phyloP scores from a whole-genome alignment of 176 grass and related monocot species.

The Chrysopogon serrulatus region DNA sequence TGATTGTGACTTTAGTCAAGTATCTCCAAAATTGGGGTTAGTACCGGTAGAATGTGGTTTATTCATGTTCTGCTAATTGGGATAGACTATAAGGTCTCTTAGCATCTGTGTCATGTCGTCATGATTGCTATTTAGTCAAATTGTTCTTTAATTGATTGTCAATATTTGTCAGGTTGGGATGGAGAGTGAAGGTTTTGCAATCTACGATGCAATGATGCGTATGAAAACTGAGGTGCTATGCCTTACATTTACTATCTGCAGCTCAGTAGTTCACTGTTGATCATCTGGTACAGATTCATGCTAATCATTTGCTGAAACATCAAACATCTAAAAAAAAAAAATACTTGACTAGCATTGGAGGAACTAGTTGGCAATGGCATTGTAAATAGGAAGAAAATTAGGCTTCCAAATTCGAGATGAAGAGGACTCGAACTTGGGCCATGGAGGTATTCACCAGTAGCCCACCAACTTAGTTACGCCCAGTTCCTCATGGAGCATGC shows the following conservation, averaged over 20 bases:
- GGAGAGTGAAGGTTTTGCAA: slow-evolving; percentile 95
- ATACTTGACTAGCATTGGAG: not conserved
- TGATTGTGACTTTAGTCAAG: not conserved
- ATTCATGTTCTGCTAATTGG: not conserved
- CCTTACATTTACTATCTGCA: slow-evolving; percentile 3
- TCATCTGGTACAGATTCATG: not conserved
- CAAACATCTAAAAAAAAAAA: not conserved
- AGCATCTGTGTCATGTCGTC: not conserved
- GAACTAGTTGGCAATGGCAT: not conserved
- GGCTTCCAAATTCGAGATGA: not conserved
- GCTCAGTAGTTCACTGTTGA: slow-evolving; percentile 5
- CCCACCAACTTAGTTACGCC: not conserved
- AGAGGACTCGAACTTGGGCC: not conserved
- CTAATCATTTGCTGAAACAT: not conserved
- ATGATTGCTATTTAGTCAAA: not conserved
- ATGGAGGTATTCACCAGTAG: not conserved
- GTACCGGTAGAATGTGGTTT: not conserved
- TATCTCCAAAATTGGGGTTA: not conserved
- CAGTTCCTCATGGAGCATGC: not conserved
- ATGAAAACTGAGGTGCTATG: slow-evolving; percentile 73
- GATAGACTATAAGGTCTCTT: not conserved
- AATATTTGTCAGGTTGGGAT: slow-evolving; percentile 65
- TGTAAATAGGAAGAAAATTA: not conserved
- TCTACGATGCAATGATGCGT: slow-evolving; percentile 95
- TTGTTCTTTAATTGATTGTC: slow-evolving; percentile 11